phyloP scores from a whole-genome alignment of 2,329 filamentous ascomycete species.

The Colletotrichum lini region DNA sequence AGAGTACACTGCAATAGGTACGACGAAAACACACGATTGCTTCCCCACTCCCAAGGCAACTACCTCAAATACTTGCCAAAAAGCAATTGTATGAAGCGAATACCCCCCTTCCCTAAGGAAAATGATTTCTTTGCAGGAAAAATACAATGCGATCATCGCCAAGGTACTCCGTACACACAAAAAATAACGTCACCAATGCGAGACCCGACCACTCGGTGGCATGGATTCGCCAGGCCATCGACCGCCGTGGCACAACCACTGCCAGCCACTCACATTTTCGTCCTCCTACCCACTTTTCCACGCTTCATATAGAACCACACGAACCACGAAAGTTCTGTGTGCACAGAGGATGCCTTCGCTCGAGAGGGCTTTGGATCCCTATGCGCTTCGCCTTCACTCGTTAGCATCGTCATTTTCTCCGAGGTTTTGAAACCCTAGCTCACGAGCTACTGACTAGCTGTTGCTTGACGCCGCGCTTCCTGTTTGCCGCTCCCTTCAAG shows the following conservation, averaged over 20 bases:
- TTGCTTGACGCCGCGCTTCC: constrained; percentile 2
- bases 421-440: constrained; percentile 32
- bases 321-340: constrained; percentile 18
- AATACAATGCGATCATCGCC: background rate
- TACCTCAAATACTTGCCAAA: constrained; percentile 12
- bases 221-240: background rate
- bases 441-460: constrained; percentile 7
- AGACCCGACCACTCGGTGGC: background rate
- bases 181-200: constrained; percentile 9
- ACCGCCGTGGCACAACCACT: background rate
- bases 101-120: background rate
- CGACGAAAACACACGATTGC: background rate
- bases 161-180: too few species aligned
- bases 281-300: constrained; percentile 17
- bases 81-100: constrained; percentile 27
- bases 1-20: background rate
- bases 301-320: constrained; percentile 19
- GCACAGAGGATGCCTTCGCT: constrained; percentile 15
- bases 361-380: background rate
- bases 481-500: background rate
- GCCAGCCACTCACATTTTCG: constrained; percentile 24
- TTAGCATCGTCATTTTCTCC: constrained; percentile 25
- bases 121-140: constrained; percentile 1
- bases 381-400: constrained; percentile 1
- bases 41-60: constrained; percentile 19